Evolutionary conservation across 768 basidiomycete species (phyloP), one percentile per base, ranked within the genome.

Genomic region (Mycena vitilis): DNA sequence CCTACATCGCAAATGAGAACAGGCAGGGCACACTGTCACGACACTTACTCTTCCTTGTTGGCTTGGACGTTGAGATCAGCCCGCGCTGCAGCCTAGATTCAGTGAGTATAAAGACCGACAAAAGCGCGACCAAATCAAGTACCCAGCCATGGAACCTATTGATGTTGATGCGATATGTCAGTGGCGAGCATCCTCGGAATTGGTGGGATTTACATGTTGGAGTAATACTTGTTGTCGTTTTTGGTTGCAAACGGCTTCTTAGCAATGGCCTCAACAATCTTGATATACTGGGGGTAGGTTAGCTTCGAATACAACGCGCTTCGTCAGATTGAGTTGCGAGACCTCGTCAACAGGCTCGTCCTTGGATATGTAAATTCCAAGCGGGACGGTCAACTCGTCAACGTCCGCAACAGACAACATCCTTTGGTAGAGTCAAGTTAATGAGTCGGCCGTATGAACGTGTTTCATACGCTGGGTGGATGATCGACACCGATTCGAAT

Each of bases 261-360:
- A 18, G 81, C 73, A 44, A 89, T 71, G 23, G 81, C 78, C 12
- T 84, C 79, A 30, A 86, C 70, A 42, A 90, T 85, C 71, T 86
- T 85, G 71, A 86, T 56, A 15, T 40, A 63, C 30, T 65, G 51
- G 11, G 11, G 30, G 47, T 49, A 13, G 55, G 42, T 37, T 63
- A 40, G 2, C 18, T 63, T n/a, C n/a, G 12, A 38, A 45, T 36
- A 5, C 18, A 38, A 11, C 37, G 40, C 23, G 22, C 37, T n/a
- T 25, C 42, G 13, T 40, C 25, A 16, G n/a, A 13, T 12, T 37
- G 34, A 56, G 5, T 74, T n/a, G 53, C 88, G 40, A n/a, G 38
- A 56, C 89, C 78, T 89, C 86, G 5, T 84, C 83, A 18, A 80
- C 72, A 13, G 88, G 83, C 73, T 91, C 90, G 70, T 89, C 88